phyloP scores from a whole-genome alignment of 192 early-diverging fungal genomes.

The Phlyctochytrium bullatum region DNA sequence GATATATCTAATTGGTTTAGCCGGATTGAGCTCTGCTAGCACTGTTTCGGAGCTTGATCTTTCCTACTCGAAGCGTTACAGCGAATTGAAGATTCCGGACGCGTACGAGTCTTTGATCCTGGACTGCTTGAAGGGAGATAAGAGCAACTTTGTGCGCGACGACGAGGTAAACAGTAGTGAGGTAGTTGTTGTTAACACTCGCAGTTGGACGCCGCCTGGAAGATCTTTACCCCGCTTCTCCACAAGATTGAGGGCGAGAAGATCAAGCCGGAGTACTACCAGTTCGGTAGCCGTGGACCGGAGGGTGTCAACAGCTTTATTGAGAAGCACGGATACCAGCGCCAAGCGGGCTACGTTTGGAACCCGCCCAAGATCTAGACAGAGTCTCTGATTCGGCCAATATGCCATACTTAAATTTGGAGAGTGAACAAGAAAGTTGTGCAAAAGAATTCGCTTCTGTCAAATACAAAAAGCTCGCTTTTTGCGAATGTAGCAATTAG shows the following conservation, averaged over 20 bases:
- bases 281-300: slow-evolving; percentile 84
- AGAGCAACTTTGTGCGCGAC: slow-evolving; percentile 88
- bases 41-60: slow-evolving; percentile 92
- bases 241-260: slow-evolving; percentile 76
- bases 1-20: neutral
- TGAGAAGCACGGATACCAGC: slow-evolving; percentile 49
- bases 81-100: slow-evolving; percentile 88
- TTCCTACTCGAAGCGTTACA: slow-evolving; percentile 86
- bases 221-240: slow-evolving; percentile 94
- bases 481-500: too few species aligned
- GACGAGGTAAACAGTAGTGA: slow-evolving; percentile 33
- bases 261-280: slow-evolving; percentile 70
- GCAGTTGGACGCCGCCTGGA: slow-evolving; percentile 93
- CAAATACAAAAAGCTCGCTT: too few species aligned
- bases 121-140: slow-evolving; percentile 87
- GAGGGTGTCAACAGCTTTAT: slow-evolving; percentile 69
- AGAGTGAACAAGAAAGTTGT: too few species aligned
- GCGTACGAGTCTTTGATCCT: slow-evolving; percentile 96
- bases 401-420: too few species aligned
- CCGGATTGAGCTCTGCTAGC: slow-evolving; percentile 78
- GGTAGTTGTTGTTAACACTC: neutral
- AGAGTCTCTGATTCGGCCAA: too few species aligned
- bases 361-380: slow-evolving; percentile 30
- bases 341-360: slow-evolving; percentile 43
- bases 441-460: too few species aligned